Evolutionary conservation across 331 rosid genomes (phyloP), one percentile per base, ranked within the genome.

Genomic region (Pyracantha coccinea): DNA sequence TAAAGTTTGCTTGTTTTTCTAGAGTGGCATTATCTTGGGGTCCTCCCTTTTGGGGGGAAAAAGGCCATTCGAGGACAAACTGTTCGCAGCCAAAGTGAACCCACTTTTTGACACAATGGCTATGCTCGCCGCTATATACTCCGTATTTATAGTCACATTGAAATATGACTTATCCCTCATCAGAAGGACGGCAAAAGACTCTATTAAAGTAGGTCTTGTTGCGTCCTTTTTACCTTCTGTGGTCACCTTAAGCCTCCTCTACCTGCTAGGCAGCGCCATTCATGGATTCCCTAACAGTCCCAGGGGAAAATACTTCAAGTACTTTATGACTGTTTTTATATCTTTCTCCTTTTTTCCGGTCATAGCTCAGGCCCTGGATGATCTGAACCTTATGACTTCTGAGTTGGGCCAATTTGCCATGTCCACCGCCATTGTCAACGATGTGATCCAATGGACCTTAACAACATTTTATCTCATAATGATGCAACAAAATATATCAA

Each of bases 1-100:
- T 41, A 41, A 41, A 41, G 16, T 41, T 41, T 6, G 16, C 12
- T 25, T 24, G 15, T 24, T 59, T 21, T 59, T 59, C 15, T 74
- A 88, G 92, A 79, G 70, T 32, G 92, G 92, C 20, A 75, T 88
- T 64, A 1, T 85, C 72, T 27, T 81, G 66, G 92, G 92, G 15
- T 88, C 92, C 0, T 71, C 88, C 15, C 2, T 70, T 72, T 17
- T 83, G 4, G 89, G 88, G 63, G 58, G 17, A 1, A 33, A 4
- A 33, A 16, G 20, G 45, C 4, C 2, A 4, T 61, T 73, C 38
- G 47, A 63, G 78, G 8, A 74, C 0, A 4, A 2, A 0, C 0
- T 4, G 0, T 0, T 81, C 58, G 78, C 71, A 2, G 6, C 80
- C 15, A 79, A 29, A 23, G 84, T 77, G 28, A 6, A 19, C 0